These are phyloP conservation scores for Aciculoconidium aculeatum DNA, from an alignment of 805 yeast genomes.

Conservation along the genomic window DNA sequence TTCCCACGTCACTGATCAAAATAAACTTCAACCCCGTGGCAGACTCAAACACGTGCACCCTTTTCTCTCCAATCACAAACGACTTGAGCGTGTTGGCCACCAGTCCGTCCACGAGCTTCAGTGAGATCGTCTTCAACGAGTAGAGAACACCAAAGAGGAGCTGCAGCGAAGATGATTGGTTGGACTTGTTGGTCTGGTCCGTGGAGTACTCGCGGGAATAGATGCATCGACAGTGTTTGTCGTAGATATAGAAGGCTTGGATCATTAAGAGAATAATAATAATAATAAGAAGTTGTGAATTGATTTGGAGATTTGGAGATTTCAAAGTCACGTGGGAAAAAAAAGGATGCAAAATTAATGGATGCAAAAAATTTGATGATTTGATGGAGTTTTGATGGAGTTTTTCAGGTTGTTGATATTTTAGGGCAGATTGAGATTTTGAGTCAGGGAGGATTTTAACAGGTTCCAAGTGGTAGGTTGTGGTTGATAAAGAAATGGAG, in stretches of 20 bases:
- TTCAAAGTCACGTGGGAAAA: too few species aligned
- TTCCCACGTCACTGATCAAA: slow-evolving; percentile 58
- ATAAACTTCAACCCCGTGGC: slow-evolving; percentile 75
- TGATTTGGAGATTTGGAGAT: not conserved
- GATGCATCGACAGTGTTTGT: slow-evolving; percentile 85
- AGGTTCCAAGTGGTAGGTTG: too few species aligned
- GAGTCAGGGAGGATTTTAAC: too few species aligned
- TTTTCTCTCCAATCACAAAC: slow-evolving; percentile 67
- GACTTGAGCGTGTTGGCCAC: slow-evolving; percentile 37
- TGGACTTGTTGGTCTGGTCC: slow-evolving; percentile 40
- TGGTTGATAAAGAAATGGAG: too few species aligned
- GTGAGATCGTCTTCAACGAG: slow-evolving; percentile 70
- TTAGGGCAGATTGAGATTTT: too few species aligned
- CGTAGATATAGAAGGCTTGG: slow-evolving; percentile 85
- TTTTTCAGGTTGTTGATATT: too few species aligned
- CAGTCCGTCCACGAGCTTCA: slow-evolving; percentile 36
- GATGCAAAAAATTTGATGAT: too few species aligned
- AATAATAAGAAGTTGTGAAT: not conserved
- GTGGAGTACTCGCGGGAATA: slow-evolving; percentile 59
- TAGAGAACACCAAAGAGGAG: slow-evolving; percentile 80
- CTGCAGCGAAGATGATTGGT: slow-evolving; percentile 67
- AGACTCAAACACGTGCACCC: slow-evolving; percentile 77
- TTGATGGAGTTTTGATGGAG: too few species aligned
- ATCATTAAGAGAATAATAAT: slow-evolving; percentile 35
- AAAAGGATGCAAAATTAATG: too few species aligned